A percentile compares a stretch with the other conserved stretches of the same genome.
These are phyloP conservation scores for Blastocystis sp. DNA, from an alignment of 352 stramenopile genomes.

Conservation along the genomic window DNA sequence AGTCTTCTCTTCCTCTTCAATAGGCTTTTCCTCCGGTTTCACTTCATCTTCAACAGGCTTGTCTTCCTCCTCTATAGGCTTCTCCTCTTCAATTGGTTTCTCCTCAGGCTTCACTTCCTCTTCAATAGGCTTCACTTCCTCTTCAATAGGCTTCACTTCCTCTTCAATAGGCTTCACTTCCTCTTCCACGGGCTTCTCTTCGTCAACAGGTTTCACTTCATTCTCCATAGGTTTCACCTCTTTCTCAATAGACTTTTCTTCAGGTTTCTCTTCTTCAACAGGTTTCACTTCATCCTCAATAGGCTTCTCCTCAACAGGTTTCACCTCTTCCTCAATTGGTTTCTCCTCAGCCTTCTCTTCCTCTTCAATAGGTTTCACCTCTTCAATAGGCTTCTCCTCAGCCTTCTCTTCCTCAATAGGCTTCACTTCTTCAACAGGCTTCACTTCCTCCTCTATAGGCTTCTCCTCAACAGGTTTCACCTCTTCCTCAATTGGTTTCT, in stretches of 20 bases:
- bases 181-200: neutral
- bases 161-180: neutral
- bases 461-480: constrained; percentile 18
- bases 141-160: neutral
- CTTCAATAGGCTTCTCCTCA: neutral
- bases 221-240: too few relatives aligned
- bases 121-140: neutral
- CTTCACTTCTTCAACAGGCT: neutral
- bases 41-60: neutral
- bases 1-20: neutral
- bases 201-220: neutral
- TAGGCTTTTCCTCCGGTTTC: neutral
- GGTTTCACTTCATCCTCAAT: neutral
- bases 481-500: too few relatives aligned
- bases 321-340: neutral
- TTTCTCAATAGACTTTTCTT: too few relatives aligned
- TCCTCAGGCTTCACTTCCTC: neutral
- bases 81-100: neutral
- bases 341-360: constrained; percentile 21
- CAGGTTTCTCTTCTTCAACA: too few relatives aligned
- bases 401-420: neutral
- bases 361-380: neutral
- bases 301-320: constrained; percentile 29
- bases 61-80: neutral
- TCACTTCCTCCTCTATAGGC: neutral